Evolutionary conservation across 1,284 basidiomycete genomes (phyloP).

Genomic region (Athelia sp.): DNA sequence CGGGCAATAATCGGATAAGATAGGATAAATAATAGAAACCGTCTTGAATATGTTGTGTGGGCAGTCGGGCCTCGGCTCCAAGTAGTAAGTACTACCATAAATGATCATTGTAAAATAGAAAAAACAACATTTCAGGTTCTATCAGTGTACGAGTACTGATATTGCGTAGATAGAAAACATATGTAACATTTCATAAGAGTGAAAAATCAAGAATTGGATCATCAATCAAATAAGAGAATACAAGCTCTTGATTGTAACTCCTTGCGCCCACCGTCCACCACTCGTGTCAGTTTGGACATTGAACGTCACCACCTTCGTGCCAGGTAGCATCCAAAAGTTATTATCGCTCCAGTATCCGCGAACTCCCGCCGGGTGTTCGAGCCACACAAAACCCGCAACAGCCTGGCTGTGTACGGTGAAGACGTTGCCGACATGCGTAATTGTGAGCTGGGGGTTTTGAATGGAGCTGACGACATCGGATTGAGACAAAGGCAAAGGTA

Average conservation of each 20-base stretch:
- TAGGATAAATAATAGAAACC: too few species aligned
- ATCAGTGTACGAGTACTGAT: too few species aligned
- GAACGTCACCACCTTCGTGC: conserved; percentile 10
- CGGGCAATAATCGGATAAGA: too few species aligned
- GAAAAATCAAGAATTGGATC: too few species aligned
- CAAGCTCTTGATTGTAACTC: background rate
- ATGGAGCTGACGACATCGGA: conserved; percentile 15
- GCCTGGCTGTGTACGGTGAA: conserved; percentile 32
- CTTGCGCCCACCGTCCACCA: background rate
- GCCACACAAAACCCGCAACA: conserved; percentile 34
- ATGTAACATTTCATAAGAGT: too few species aligned
- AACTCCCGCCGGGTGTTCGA: conserved; percentile 34
- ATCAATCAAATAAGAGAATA: background rate
- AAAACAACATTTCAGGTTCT: too few species aligned
- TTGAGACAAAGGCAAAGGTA: conserved; percentile 27
- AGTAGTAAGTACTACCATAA: too few species aligned
- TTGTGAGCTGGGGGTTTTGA: conserved; percentile 28
- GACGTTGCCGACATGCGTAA: conserved; percentile 16
- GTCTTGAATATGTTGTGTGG: too few species aligned
- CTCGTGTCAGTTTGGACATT: background rate
- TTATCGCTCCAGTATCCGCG: conserved; percentile 38
- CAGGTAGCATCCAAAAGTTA: conserved; percentile 33
- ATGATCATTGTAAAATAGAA: too few species aligned
- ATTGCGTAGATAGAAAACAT: too few species aligned
- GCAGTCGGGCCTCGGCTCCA: too few species aligned